Conservation (phyloP, 202 grass and related monocot genomes). For the Bolboschoenoplectus hybrid region DNA sequence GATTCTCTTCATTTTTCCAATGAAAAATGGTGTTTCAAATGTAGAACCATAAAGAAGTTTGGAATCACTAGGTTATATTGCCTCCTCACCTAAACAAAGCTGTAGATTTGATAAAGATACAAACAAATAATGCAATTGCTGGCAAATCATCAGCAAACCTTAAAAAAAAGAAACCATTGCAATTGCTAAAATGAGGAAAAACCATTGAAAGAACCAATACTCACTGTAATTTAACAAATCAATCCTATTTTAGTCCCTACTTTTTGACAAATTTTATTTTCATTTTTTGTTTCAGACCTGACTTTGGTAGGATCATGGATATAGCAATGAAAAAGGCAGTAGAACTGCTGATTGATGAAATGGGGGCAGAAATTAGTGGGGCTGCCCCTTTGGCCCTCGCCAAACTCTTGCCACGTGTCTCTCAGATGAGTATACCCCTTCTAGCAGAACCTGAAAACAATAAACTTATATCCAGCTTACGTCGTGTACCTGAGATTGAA, state of each 20-base stretch:
- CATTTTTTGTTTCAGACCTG: slow-evolving; percentile 54
- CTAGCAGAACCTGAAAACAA: slow-evolving; percentile 90
- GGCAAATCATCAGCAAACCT: too few relatives aligned
- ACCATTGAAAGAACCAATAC: neutral
- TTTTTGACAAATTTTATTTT: slow-evolving; percentile 18
- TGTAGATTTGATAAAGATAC: slow-evolving; percentile 1
- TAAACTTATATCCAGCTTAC: slow-evolving; percentile 71
- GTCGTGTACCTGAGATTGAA: slow-evolving; percentile 71
- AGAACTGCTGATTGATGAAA: slow-evolving; percentile 54
- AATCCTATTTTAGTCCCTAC: neutral
- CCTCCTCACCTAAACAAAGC: neutral
- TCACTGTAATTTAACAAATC: neutral
- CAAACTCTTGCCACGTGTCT: slow-evolving; percentile 77
- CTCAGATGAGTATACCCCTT: slow-evolving; percentile 59
- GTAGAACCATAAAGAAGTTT: neutral
- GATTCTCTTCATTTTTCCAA: slow-evolving; percentile 1
- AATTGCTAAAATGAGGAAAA: neutral
- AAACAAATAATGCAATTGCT: slow-evolving; percentile 2
- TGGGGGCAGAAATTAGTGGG: slow-evolving; percentile 48
- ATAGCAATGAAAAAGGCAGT: slow-evolving; percentile 71
- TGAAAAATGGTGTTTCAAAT: neutral
- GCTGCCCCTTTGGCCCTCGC: slow-evolving; percentile 51
- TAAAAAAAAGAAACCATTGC: too few relatives aligned
- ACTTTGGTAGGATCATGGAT: slow-evolving; percentile 87
- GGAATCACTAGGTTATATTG: neutral